A percentile compares a stretch with the other conserved stretches of the same genome.
Conservation (phyloP, 345 rosid species). For the Murraya koenigii region DNA sequence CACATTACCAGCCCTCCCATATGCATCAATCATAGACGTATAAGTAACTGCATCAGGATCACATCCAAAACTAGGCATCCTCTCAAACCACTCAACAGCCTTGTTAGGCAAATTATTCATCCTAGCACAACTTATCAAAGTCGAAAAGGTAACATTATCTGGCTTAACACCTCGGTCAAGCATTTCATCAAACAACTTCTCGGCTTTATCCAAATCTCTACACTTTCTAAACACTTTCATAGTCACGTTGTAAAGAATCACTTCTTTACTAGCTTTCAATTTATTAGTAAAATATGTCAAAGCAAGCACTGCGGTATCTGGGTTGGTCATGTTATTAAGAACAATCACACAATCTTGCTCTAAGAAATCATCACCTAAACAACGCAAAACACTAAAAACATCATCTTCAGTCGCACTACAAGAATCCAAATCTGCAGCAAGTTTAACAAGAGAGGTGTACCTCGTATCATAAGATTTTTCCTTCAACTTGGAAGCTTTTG, state of each 20-base stretch:
- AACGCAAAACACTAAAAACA: slow-evolving; percentile 40
- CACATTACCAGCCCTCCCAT: slow-evolving; percentile 70
- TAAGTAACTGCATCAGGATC: slow-evolving; percentile 67
- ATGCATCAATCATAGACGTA: slow-evolving; percentile 78
- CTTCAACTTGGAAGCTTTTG: slow-evolving; percentile 67
- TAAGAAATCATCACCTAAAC: slow-evolving; percentile 46
- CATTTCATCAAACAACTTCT: slow-evolving; percentile 79
- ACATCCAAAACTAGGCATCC: slow-evolving; percentile 61
- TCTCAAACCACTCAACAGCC: slow-evolving; percentile 92
- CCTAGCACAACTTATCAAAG: slow-evolving; percentile 75
- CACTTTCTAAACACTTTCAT: slow-evolving; percentile 68
- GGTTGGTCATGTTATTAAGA: slow-evolving; percentile 77
- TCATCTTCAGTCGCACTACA: slow-evolving; percentile 39
- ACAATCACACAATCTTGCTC: slow-evolving; percentile 85
- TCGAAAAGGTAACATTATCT: slow-evolving; percentile 71
- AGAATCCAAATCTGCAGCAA: slow-evolving; percentile 56
- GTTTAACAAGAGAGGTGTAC: slow-evolving; percentile 62
- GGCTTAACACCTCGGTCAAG: slow-evolving; percentile 62
- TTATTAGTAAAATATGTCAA: slow-evolving; percentile 46
- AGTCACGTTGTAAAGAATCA: slow-evolving; percentile 76
- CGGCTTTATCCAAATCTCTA: slow-evolving; percentile 56
- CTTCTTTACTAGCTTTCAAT: slow-evolving; percentile 43
- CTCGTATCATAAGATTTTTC: slow-evolving; percentile 65
- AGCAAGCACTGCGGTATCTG: slow-evolving; percentile 57
- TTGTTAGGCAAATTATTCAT: slow-evolving; percentile 47